Percentiles rank a stretch among this genome's conserved stretches.
These are phyloP conservation scores for Wickerhamiella hasegawae DNA, from an alignment of 805 yeast species.

Conservation along the genomic window DNA sequence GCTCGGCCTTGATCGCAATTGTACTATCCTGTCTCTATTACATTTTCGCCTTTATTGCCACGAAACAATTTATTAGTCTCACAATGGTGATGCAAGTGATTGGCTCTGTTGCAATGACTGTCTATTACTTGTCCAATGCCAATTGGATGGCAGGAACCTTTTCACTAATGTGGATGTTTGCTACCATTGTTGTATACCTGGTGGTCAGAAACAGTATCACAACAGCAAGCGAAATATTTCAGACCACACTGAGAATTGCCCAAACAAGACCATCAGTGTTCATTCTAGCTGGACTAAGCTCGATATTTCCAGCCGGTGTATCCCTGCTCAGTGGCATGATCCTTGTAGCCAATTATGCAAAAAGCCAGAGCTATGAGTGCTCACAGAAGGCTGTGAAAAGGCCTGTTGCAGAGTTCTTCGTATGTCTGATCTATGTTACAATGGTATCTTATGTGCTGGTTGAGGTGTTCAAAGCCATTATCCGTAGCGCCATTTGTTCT, in stretches of 20 bases:
- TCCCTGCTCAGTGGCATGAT: constrained; percentile 49
- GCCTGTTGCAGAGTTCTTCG: constrained; percentile 36
- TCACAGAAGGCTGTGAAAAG: constrained; percentile 24
- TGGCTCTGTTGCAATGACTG: constrained; percentile 59
- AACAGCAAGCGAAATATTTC: constrained; percentile 51
- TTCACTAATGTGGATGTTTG: constrained; percentile 45
- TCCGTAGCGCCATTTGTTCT: constrained; percentile 71
- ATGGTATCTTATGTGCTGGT: constrained; percentile 74
- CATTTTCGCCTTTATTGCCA: constrained; percentile 43
- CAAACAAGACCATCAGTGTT: constrained; percentile 54
- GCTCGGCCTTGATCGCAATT: constrained; percentile 42
- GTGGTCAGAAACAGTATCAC: constrained; percentile 55
- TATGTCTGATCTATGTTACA: constrained; percentile 53
- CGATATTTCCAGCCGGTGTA: constrained; percentile 43
- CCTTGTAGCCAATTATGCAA: constrained; percentile 62
- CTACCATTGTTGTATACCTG: constrained; percentile 62
- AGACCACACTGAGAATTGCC: constrained; percentile 65
- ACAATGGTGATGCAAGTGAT: constrained; percentile 54
- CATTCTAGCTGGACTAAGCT: constrained; percentile 43
- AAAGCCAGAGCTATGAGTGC: constrained; percentile 36
- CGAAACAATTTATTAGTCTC: constrained; percentile 48
- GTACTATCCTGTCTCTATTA: constrained; percentile 42
- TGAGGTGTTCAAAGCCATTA: constrained; percentile 65
- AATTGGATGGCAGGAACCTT: constrained; percentile 75
- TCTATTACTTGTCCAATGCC: constrained; percentile 48